Evolutionary conservation across 106 monocot species (phyloP).

Genomic region (Alisma plantagoaquatica): DNA sequence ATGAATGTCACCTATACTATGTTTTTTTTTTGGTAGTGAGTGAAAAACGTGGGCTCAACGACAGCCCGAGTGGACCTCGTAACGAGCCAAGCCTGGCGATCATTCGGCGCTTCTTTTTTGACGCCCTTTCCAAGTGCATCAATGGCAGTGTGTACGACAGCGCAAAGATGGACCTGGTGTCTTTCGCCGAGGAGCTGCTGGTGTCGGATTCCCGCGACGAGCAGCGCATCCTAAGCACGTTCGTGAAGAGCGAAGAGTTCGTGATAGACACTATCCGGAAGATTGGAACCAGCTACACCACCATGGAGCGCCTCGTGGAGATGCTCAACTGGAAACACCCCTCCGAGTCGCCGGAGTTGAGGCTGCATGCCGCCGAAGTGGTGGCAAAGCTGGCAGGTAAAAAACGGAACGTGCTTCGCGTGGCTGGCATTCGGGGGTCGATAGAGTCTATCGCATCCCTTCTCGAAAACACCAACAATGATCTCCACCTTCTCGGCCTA

Average conservation of each 20-base stretch:
- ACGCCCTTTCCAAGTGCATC: constrained; percentile 45
- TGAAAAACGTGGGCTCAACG: constrained; percentile 26
- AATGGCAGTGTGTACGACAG: constrained; percentile 53
- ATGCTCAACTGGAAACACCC: constrained; percentile 64
- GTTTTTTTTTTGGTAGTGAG: constrained; percentile 32
- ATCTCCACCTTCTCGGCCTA: constrained; percentile 27
- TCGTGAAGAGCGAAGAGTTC: constrained; percentile 16
- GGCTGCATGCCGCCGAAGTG: constrained; percentile 32
- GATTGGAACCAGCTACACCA: constrained; percentile 24
- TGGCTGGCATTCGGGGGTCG: constrained; percentile 44
- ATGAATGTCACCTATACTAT: too few relatives aligned
- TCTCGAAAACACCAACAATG: constrained; percentile 5
- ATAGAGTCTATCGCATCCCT: constrained; percentile 57
- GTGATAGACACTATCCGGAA: constrained; percentile 39
- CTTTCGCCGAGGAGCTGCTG: constrained; percentile 48
- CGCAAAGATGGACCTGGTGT: constrained; percentile 55
- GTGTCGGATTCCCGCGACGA: constrained; percentile 38
- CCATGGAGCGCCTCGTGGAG: constrained; percentile 48
- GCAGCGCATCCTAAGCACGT: constrained; percentile 39
- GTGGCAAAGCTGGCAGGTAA: constrained; percentile 43
- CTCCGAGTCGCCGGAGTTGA: constrained; percentile 28
- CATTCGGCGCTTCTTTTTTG: constrained; percentile 55
- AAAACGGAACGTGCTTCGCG: constrained; percentile 34
- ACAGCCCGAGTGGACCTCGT: too few relatives aligned
- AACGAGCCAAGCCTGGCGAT: constrained; percentile 15